phyloP scores from a whole-genome alignment of 2,329 filamentous ascomycete genomes.

The Talaromyces albobiverticillius region DNA sequence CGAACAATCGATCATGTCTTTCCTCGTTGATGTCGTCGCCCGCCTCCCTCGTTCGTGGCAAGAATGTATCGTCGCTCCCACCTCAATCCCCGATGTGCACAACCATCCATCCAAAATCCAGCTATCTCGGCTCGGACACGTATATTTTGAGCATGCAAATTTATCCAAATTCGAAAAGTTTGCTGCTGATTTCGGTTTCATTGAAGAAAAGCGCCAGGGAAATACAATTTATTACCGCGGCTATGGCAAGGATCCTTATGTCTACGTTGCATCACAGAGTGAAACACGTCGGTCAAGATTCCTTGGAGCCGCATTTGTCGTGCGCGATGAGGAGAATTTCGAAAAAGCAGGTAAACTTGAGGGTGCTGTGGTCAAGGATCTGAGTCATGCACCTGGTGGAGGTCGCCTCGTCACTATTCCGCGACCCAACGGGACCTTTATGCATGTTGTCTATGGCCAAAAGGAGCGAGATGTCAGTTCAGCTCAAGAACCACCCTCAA shows the following conservation, averaged over 20 bases:
- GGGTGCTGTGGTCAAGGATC: constrained; percentile 52
- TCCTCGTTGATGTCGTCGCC: constrained; percentile 17
- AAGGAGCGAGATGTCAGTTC: constrained; percentile 34
- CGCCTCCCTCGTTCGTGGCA: constrained; percentile 16
- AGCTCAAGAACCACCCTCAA: constrained; percentile 19
- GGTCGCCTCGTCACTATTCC: constrained; percentile 26
- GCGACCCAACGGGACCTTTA: constrained; percentile 54
- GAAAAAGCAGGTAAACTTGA: constrained; percentile 48
- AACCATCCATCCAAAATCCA: constrained; percentile 26
- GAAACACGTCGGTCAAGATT: constrained; percentile 50
- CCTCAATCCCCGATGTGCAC: constrained; percentile 18
- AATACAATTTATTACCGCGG: constrained; percentile 58
- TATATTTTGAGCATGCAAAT: constrained; percentile 30
- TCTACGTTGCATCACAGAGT: constrained; percentile 56
- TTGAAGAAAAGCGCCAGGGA: constrained; percentile 25
- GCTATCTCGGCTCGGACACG: constrained; percentile 26
- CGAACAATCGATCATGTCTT: not conserved
- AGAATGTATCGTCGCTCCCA: constrained; percentile 17
- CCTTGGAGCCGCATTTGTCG: constrained; percentile 57
- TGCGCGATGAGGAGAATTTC: constrained; percentile 56
- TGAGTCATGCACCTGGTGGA: constrained; percentile 27
- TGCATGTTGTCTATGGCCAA: constrained; percentile 59
- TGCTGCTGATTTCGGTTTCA: constrained; percentile 31
- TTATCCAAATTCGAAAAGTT: constrained; percentile 26
- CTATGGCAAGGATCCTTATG: constrained; percentile 60